Conservation (phyloP, 2,329 filamentous ascomycete species). For the Sclerotinia sclerotiorum region DNA sequence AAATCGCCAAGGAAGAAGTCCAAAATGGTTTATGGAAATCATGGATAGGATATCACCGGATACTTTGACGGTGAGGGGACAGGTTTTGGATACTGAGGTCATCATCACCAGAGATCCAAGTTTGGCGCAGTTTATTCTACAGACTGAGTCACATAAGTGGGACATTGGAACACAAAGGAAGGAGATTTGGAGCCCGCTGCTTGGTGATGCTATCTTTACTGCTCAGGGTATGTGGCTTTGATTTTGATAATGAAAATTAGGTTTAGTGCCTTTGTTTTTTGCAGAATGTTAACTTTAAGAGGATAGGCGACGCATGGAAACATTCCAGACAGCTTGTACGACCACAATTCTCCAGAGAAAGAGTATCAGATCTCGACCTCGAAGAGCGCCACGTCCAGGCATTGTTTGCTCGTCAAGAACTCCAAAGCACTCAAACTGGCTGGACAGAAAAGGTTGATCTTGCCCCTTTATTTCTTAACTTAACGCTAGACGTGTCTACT, state of each 20-base stretch:
- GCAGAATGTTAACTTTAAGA: neutral
- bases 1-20: slow-evolving; percentile 7
- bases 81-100: slow-evolving; percentile 10
- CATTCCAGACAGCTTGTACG: slow-evolving; percentile 44
- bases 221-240: neutral
- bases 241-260: neutral
- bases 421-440: slow-evolving; percentile 26
- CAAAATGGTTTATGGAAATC: slow-evolving; percentile 8
- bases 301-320: slow-evolving; percentile 38
- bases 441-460: slow-evolving; percentile 54
- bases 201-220: slow-evolving; percentile 35
- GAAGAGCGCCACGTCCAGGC: slow-evolving; percentile 46
- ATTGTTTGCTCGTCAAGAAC: slow-evolving; percentile 20
- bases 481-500: slow-evolving; percentile 65
- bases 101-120: slow-evolving; percentile 11
- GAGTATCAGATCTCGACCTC: slow-evolving; percentile 47
- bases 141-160: slow-evolving; percentile 34
- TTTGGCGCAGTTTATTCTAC: slow-evolving; percentile 4
- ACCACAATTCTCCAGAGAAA: slow-evolving; percentile 46
- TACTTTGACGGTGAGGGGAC: slow-evolving; percentile 3
- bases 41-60: neutral
- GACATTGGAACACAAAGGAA: slow-evolving; percentile 42
- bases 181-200: slow-evolving; percentile 39
- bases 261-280: no score
- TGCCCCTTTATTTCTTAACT: slow-evolving; percentile 60